These are phyloP conservation scores for Albifimbria verrucaria DNA, from an alignment of 2,329 filamentous ascomycete species.

Conservation along the genomic window DNA sequence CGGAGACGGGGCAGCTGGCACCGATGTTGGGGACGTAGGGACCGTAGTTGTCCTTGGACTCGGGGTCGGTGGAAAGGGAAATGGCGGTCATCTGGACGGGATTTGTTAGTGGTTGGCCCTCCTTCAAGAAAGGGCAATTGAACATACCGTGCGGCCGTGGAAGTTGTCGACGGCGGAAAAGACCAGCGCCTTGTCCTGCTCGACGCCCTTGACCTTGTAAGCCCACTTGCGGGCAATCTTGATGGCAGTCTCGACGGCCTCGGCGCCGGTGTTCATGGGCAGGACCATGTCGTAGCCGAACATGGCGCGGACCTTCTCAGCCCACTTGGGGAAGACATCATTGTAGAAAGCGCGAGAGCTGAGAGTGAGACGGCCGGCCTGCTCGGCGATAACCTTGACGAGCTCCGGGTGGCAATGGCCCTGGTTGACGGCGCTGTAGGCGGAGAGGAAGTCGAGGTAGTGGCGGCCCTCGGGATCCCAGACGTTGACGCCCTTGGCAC, in stretches of 20 bases:
- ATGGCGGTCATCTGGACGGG: constrained; percentile 77
- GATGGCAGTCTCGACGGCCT: constrained; percentile 92
- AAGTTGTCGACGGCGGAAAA: constrained; percentile 90
- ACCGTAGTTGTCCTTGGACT: constrained; percentile 95
- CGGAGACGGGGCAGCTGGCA: constrained; percentile 70
- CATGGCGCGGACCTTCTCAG: constrained; percentile 81
- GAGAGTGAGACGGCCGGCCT: constrained; percentile 84
- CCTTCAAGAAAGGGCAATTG: background rate
- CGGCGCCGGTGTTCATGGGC: constrained; percentile 97
- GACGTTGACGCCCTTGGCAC: constrained; percentile 79
- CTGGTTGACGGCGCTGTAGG: constrained; percentile 97
- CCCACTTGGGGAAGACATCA: constrained; percentile 95
- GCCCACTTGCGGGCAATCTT: constrained; percentile 98
- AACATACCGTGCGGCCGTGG: constrained; percentile 84
- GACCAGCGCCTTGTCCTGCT: constrained; percentile 77
- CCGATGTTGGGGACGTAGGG: constrained; percentile 91
- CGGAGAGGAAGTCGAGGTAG: constrained; percentile 96
- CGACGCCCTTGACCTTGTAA: constrained; percentile 92
- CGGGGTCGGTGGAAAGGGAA: constrained; percentile 90
- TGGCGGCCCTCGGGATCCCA: constrained; percentile 97
- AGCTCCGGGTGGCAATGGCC: constrained; percentile 97
- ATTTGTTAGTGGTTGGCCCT: background rate
- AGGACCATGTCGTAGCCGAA: constrained; percentile 98
- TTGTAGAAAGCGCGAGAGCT: constrained; percentile 97
- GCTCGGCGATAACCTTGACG: constrained; percentile 83